Evolutionary conservation across 176 grass and related monocot genomes (phyloP), one percentile per base, ranked within the genome.

Genomic region (Oryza punctata): DNA sequence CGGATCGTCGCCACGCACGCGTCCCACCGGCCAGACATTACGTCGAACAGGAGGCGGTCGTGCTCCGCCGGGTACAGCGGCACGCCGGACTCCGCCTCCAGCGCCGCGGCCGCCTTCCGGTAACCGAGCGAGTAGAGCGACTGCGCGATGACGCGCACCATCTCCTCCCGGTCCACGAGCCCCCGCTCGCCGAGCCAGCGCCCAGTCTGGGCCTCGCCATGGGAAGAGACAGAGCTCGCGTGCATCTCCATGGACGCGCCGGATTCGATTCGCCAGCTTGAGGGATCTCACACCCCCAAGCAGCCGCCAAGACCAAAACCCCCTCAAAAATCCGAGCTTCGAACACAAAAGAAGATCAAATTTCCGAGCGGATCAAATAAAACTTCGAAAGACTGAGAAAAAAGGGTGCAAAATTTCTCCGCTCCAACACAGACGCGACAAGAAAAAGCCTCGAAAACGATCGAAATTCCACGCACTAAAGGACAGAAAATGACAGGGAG

Each of bases 41-140:
- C 81, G 52, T 94, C 71, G 50, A 94, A 71, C 79, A 96, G 76
- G 43, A 99, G 87, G 76, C 61, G 84, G 69, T 84, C 83, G 63
- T 92, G 89, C 85, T 96, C 91, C 4, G 83, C 75, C 5, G 89
- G 89, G 71, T 99, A 89, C 23, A 91, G 91, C 3, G 78, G 66
- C 67, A 99, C 72, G 7, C 96, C 93, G 18, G 96, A 96, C 85
- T 99, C 96, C 7, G 71, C 78, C 87, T 99, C 96, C 4, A 99
- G 89, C 26, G 78, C n/a, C 23, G 80, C 86, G 4, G 96, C 96
- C 16, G 96, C 89, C 78, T 80, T 90, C 69, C 77, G 77, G 81
- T 93, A 96, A 24, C 93, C 96, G 47, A 99, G 93, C 3, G 93
- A 94, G 90, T 92, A 92, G 30, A 99, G 93, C 1, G 91, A 87